Conservation (phyloP, 2,329 filamentous ascomycete species). For the Fusarium euwallaceae region DNA sequence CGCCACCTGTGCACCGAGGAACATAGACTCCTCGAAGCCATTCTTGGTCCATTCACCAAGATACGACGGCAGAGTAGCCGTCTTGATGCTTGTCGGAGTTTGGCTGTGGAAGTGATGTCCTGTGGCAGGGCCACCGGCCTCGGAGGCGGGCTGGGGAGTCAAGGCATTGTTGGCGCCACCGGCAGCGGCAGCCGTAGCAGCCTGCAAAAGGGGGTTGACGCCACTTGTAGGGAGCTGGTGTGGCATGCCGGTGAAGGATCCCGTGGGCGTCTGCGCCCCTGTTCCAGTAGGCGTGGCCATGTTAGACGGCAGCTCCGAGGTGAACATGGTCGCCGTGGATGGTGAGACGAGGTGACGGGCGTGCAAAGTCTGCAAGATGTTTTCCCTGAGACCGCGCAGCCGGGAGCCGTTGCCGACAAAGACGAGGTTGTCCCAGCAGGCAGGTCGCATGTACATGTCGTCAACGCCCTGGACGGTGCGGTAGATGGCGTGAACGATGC, state of each 20-base stretch:
- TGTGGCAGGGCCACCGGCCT: conserved; percentile 51
- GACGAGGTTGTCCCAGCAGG: conserved; percentile 92
- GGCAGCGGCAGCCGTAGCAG: conserved; percentile 77
- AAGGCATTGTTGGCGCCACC: conserved; percentile 57
- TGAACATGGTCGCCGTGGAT: conserved; percentile 95
- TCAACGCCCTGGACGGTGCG: conserved; percentile 85
- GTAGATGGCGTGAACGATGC: conserved; percentile 87
- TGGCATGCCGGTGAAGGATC: conserved; percentile 66
- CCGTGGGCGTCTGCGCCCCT: conserved; percentile 89
- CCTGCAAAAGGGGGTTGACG: conserved; percentile 92
- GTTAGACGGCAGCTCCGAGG: conserved; percentile 94
- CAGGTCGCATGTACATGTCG: conserved; percentile 85
- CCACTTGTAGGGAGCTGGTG: conserved; percentile 69
- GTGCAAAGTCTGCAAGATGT: conserved; percentile 82
- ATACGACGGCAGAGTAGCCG: conserved; percentile 83
- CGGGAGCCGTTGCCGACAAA: conserved; percentile 89
- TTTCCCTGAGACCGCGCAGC: conserved; percentile 85
- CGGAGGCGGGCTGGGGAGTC: conserved; percentile 58
- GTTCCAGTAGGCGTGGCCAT: conserved; percentile 92
- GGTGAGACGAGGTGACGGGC: conserved; percentile 92
- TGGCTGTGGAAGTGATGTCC: conserved; percentile 71
- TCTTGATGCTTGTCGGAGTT: conserved; percentile 88
- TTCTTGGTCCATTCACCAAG: conserved; percentile 92
- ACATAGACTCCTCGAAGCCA: conserved; percentile 83
- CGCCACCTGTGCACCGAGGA: conserved; percentile 89